Evolutionary conservation across 75 land plant genomes (phyloP).

Genomic region (Sequoia sempervirens): DNA sequence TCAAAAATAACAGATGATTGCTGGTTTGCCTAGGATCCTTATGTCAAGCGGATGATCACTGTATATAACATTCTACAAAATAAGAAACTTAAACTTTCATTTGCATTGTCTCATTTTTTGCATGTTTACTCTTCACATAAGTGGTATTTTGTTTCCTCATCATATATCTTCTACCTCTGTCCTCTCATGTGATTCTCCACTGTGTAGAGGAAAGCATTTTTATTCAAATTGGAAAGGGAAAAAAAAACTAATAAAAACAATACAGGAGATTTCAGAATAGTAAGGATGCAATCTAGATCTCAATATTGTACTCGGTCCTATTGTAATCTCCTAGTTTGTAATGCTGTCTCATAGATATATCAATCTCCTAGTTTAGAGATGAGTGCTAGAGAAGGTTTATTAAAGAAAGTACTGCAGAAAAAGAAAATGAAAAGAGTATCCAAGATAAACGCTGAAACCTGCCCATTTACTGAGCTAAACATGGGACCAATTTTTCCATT

Average conservation of each 20-base stretch:
- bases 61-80: neutral
- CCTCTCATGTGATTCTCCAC: neutral
- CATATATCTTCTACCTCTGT: neutral
- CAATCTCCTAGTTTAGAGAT: neutral
- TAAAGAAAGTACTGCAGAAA: neutral
- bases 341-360: neutral
- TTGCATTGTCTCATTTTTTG: neutral
- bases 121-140: neutral
- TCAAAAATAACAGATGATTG: neutral
- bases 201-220: neutral
- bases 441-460: neutral
- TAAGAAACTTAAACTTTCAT: neutral
- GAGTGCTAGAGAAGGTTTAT: neutral
- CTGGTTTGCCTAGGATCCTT: neutral
- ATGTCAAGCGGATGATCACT: neutral
- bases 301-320: neutral
- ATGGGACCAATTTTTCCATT: neutral
- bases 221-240: neutral
- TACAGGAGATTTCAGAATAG: neutral
- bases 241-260: neutral
- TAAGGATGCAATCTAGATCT: neutral
- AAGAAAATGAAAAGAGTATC: neutral
- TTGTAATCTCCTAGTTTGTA: neutral
- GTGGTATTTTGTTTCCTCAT: neutral
- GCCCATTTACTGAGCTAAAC: neutral